A percentile compares a stretch with the other conserved stretches of the same genome.
These are phyloP conservation scores for Microdochium nivale DNA, from an alignment of 2,329 filamentous ascomycete genomes.

Conservation along the genomic window DNA sequence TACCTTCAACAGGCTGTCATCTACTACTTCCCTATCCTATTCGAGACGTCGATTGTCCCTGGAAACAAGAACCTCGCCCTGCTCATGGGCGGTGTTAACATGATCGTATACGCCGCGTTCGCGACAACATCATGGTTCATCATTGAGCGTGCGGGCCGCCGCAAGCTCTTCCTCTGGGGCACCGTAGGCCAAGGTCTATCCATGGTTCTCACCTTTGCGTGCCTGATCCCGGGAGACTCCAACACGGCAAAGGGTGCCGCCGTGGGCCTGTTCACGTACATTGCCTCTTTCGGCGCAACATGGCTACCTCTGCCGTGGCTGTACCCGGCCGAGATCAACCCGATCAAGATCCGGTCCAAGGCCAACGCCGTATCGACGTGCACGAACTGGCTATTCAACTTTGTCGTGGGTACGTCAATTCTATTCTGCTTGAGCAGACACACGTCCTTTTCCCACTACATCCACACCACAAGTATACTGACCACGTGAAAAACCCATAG, in stretches of 20 bases:
- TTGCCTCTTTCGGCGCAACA: slow-evolving; percentile 58
- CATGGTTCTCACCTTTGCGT: slow-evolving; percentile 53
- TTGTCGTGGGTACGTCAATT: slow-evolving; percentile 45
- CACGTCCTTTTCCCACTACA: background rate
- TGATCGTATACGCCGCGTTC: slow-evolving; percentile 53
- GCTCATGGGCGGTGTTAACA: slow-evolving; percentile 44
- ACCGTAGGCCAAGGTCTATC: slow-evolving; percentile 40
- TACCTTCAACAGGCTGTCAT: slow-evolving; percentile 33
- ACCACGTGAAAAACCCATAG: slow-evolving; percentile 35
- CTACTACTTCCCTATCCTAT: slow-evolving; percentile 55
- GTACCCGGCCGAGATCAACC: slow-evolving; percentile 46
- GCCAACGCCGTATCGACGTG: slow-evolving; percentile 48
- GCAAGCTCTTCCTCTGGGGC: slow-evolving; percentile 35
- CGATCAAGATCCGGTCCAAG: slow-evolving; percentile 35
- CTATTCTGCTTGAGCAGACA: too few species aligned
- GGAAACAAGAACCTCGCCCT: slow-evolving; percentile 36
- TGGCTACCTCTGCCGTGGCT: slow-evolving; percentile 57
- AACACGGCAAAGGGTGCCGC: slow-evolving; percentile 58
- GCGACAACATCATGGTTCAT: slow-evolving; percentile 48
- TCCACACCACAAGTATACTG: slow-evolving; percentile 12
- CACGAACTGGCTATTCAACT: slow-evolving; percentile 45
- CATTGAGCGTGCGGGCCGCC: slow-evolving; percentile 34
- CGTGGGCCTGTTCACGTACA: slow-evolving; percentile 61
- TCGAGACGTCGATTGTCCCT: slow-evolving; percentile 31
- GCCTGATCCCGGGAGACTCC: slow-evolving; percentile 56